These are phyloP conservation scores for Mortierella sp. DNA, from an alignment of 371 early-diverging fungal species.

Conservation along the genomic window DNA sequence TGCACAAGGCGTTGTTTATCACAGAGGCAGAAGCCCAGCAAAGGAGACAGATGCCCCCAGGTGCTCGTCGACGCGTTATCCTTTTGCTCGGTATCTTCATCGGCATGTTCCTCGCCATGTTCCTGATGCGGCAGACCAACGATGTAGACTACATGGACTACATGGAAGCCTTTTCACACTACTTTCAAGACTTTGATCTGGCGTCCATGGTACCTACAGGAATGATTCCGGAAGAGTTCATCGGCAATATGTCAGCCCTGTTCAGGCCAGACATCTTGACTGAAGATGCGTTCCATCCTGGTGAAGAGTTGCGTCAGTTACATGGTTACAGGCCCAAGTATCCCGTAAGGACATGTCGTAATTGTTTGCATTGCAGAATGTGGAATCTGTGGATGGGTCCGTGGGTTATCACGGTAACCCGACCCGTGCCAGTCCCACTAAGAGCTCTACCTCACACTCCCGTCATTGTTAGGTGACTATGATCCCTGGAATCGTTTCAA, in stretches of 20 bases:
- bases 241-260: conserved; percentile 69
- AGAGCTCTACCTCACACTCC: conserved; percentile 34
- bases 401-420: no score
- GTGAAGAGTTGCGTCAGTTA: conserved; percentile 55
- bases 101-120: conserved; percentile 60
- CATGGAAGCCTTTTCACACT: conserved; percentile 48
- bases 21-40: conserved; percentile 22
- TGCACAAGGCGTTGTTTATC: conserved; percentile 37
- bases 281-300: conserved; percentile 62
- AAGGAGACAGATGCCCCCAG: conserved; percentile 21
- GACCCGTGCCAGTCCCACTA: no score
- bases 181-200: conserved; percentile 72
- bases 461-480: conserved; percentile 67
- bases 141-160: conserved; percentile 43
- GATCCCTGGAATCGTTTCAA: conserved; percentile 93
- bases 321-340: conserved; percentile 38
- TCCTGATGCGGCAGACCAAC: conserved; percentile 53
- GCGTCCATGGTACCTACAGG: conserved; percentile 70
- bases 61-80: conserved; percentile 56
- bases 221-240: conserved; percentile 76
- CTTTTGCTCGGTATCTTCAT: conserved; percentile 64
- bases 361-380: no score
- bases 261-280: conserved; percentile 63
- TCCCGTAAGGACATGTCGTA: conserved; percentile 35
- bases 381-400: no score